Evolutionary conservation across 169 alveolate species (phyloP).

Genomic region (Plasmodium relictum): DNA sequence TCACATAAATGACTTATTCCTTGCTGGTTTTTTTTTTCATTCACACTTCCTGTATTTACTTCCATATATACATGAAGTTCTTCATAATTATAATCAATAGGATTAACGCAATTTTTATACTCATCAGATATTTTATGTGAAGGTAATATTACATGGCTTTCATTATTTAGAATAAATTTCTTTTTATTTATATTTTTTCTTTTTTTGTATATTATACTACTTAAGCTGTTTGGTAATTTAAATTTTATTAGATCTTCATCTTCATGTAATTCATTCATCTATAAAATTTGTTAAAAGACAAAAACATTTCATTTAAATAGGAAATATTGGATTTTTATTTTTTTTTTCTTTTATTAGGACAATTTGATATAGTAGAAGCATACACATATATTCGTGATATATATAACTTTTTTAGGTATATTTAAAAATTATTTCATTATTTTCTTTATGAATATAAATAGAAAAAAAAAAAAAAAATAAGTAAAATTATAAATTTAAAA

Average conservation of each 20-base stretch:
- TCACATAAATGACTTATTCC: slow-evolving; percentile 92
- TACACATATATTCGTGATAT: not conserved
- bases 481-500: not conserved
- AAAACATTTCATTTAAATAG: no score
- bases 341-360: no score
- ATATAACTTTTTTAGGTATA: not conserved
- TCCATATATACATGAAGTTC: slow-evolving; percentile 86
- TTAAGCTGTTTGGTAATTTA: slow-evolving; percentile 43
- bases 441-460: not conserved
- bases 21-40: slow-evolving; percentile 87
- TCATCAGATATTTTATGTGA: slow-evolving; percentile 61
- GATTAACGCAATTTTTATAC: slow-evolving; percentile 35
- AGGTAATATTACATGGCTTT: slow-evolving; percentile 60
- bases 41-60: slow-evolving; percentile 88
- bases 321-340: no score
- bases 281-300: not conserved
- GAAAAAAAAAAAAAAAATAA: not conserved
- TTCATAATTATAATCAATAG: slow-evolving; percentile 73
- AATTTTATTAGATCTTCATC: slow-evolving; percentile 62
- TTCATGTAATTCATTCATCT: slow-evolving; percentile 52
- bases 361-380: not conserved
- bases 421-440: not conserved
- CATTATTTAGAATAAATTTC: slow-evolving; percentile 49
- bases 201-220: slow-evolving; percentile 68
- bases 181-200: slow-evolving; percentile 55